Evolutionary conservation across 2,329 filamentous ascomycete species (phyloP).

Genomic region (Aciculosporium take): DNA sequence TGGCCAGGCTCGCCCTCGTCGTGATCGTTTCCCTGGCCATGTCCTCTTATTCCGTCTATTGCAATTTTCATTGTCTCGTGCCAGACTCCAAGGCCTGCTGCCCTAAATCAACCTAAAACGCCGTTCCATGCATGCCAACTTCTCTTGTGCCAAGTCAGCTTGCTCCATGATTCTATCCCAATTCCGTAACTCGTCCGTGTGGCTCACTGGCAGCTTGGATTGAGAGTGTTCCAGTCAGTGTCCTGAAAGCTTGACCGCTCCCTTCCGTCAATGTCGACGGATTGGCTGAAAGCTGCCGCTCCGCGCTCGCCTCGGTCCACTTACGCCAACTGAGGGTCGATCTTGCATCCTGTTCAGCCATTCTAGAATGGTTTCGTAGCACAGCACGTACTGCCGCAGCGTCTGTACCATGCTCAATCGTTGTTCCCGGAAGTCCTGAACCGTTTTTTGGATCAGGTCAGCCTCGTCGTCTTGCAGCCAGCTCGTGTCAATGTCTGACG

Average conservation of each 20-base stretch:
- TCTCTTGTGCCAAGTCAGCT: neutral
- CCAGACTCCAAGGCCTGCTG: neutral
- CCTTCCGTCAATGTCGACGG: conserved; percentile 5
- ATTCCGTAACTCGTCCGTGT: neutral
- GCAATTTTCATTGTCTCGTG: neutral
- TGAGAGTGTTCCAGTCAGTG: neutral
- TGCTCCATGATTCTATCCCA: neutral
- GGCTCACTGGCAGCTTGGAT: neutral
- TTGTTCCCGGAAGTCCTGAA: conserved; percentile 81
- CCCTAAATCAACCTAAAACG: neutral
- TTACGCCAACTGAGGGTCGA: conserved; percentile 8
- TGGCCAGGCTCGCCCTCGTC: neutral
- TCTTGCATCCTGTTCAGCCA: conserved; percentile 51
- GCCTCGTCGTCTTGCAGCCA: conserved; percentile 59
- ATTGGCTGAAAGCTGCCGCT: conserved; percentile 20
- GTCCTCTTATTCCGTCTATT: neutral
- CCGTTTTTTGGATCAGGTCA: conserved; percentile 74
- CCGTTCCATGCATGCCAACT: conserved; percentile 1
- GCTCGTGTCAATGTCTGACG: conserved; percentile 27
- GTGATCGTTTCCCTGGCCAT: neutral
- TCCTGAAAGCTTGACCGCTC: neutral
- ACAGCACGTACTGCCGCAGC: conserved; percentile 82
- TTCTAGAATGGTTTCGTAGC: conserved; percentile 87
- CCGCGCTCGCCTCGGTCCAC: conserved; percentile 13
- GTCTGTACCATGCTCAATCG: conserved; percentile 95